A percentile compares a stretch with the other conserved stretches of the same genome.
Evolutionary conservation across 2,329 filamentous ascomycete genomes (phyloP).

Genomic region (Microdochium bolleyi): DNA sequence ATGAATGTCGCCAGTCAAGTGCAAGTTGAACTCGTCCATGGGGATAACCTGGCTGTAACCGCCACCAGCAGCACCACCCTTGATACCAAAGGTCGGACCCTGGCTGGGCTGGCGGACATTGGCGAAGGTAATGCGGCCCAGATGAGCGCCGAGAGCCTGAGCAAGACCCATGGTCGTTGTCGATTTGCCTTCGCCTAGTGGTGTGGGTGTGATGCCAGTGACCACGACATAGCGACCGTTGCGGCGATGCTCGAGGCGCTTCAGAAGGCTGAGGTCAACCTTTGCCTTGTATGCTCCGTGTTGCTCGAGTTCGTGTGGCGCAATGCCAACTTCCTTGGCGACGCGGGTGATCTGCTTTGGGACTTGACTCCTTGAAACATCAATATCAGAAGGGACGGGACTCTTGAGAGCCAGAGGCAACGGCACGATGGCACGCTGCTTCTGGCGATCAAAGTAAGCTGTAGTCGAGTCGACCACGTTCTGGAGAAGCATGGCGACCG

Average conservation of each 20-base stretch:
- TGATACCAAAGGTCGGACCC: constrained; percentile 97
- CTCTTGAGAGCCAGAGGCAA: constrained; percentile 72
- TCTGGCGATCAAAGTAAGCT: constrained; percentile 74
- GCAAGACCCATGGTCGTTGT: constrained; percentile 95
- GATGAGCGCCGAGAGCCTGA: constrained; percentile 83
- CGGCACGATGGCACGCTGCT: constrained; percentile 69
- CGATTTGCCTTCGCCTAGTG: constrained; percentile 94
- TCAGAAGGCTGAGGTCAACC: constrained; percentile 74
- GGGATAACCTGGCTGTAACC: constrained; percentile 99
- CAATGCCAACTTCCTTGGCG: constrained; percentile 81
- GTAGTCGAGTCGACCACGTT: constrained; percentile 88
- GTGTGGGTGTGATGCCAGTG: constrained; percentile 93
- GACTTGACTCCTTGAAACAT: constrained; percentile 77
- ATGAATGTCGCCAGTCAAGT: constrained; percentile 95
- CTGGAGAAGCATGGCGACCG: constrained; percentile 93
- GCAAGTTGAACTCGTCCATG: constrained; percentile 99
- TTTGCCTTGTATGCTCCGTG: constrained; percentile 96
- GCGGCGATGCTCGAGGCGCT: constrained; percentile 76
- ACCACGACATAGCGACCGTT: constrained; percentile 90
- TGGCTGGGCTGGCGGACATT: constrained; percentile 97
- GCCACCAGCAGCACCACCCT: constrained; percentile 92
- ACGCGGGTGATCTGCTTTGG: constrained; percentile 88
- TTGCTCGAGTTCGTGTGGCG: constrained; percentile 82
- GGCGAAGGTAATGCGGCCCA: constrained; percentile 84
- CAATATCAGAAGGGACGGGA: constrained; percentile 94